Percentiles rank a stretch among this genome's conserved stretches.
Evolutionary conservation across 768 basidiomycete species (phyloP).

Genomic region (Termitomyces bulborhizus): DNA sequence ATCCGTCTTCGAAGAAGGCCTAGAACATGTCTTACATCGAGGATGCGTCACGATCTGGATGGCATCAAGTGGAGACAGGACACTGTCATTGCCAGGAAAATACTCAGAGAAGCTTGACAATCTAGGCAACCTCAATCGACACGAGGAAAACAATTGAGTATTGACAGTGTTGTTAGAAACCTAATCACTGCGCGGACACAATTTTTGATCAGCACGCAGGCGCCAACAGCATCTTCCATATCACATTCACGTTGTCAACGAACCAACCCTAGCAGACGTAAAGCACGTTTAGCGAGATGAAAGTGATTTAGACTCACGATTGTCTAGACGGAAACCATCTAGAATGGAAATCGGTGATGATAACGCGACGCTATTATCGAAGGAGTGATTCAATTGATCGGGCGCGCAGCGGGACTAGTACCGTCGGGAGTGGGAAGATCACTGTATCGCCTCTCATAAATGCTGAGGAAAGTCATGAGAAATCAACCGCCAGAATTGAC

Average conservation of each 20-base stretch:
- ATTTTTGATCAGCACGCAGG: background rate
- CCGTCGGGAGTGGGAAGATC: background rate
- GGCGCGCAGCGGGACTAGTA: background rate
- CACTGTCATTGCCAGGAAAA: background rate
- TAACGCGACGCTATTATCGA: no score
- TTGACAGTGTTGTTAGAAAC: background rate
- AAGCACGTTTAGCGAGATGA: background rate
- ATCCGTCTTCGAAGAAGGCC: background rate
- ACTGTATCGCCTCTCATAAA: no score
- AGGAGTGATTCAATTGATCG: background rate
- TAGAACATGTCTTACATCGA: background rate
- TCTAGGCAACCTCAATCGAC: background rate
- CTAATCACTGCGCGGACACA: background rate
- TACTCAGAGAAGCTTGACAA: background rate
- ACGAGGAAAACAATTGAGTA: background rate
- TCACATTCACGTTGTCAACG: background rate
- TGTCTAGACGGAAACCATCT: background rate
- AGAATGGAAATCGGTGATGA: no score
- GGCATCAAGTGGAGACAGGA: background rate
- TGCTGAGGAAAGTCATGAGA: no score
- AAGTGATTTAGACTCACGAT: background rate
- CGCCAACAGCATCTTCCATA: background rate
- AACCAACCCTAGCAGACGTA: background rate
- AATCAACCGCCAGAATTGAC: background rate
- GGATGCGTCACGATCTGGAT: background rate